These are phyloP conservation scores for Talinum fruticosum DNA, from an alignment of 148 eudicot species.

Conservation along the genomic window DNA sequence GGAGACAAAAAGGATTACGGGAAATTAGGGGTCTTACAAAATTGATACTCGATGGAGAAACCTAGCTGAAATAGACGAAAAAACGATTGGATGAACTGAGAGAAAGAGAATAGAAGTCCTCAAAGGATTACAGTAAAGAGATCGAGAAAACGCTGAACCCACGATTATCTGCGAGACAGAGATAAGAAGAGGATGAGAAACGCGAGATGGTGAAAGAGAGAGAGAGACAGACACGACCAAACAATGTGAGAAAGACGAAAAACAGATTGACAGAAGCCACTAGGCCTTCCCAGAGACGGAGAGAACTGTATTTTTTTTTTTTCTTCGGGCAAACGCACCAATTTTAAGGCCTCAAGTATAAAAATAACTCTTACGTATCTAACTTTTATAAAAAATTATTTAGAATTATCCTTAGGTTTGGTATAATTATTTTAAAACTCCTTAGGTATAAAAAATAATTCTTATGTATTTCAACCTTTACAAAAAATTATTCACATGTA, in stretches of 20 bases:
- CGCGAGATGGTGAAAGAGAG: slow-evolving; percentile 32
- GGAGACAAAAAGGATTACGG: not conserved
- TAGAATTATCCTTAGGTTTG: too few species aligned
- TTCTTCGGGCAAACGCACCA: too few species aligned
- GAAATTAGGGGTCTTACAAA: slow-evolving; percentile 24
- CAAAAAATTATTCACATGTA: too few species aligned
- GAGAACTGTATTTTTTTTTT: too few species aligned
- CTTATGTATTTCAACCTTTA: too few species aligned
- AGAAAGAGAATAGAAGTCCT: not conserved
- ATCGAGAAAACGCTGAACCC: slow-evolving; percentile 25
- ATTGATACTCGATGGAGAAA: not conserved
- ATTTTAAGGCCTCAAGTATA: too few species aligned
- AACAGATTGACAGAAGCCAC: slow-evolving; percentile 9
- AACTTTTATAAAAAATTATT: too few species aligned
- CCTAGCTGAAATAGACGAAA: not conserved
- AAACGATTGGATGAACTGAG: not conserved
- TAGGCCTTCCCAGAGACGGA: too few species aligned
- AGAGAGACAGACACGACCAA: slow-evolving; percentile 25
- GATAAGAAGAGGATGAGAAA: slow-evolving; percentile 29
- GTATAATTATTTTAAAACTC: too few species aligned
- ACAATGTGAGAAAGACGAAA: slow-evolving; percentile 14
- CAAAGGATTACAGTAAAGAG: slow-evolving; percentile 33
- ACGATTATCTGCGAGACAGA: slow-evolving; percentile 1
- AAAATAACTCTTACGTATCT: too few species aligned
- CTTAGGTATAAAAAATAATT: too few species aligned